Base-by-base conservation (phyloP, 2,329 filamentous ascomycete species). In the Dactylellina sp. region DNA sequence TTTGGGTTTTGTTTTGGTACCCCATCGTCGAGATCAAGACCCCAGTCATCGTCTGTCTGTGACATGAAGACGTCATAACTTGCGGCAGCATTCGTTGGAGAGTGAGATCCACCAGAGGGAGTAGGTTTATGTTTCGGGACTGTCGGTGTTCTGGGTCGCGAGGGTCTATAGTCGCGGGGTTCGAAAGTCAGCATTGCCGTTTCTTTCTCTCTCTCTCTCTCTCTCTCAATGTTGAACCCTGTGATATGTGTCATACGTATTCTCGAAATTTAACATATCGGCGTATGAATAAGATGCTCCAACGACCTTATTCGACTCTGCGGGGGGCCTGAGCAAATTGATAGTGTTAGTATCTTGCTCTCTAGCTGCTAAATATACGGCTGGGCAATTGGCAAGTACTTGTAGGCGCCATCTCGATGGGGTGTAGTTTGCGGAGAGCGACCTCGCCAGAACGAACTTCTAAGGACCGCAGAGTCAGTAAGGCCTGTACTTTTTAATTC, bases 201-300 rank as follows among this genome's bases (percentile, higher is more conserved):
- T n/a, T n/a, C n/a, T n/a, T n/a, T n/a, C n/a, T n/a, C n/a, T n/a
- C n/a, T n/a, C n/a, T n/a, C n/a, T n/a, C n/a, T n/a, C n/a, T n/a
- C n/a, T 46, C 24, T 44, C 22, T 64, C 35, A 42, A 20, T 52
- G 39, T 46, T 12, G 37, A 22, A 39, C 16, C 24, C 22, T 32
- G 52, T 14, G 25, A 40, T 40, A 28, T 53, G 18, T 25, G 25
- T n/a, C 61, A 77, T 86, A 95, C 92, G 94, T 79, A 25, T 89
- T 87, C 79, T 92, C 91, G 79, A 94, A 90, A 82, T 94, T 96
- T 78, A 97, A 85, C 80, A 97, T 92, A 82, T 98, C 93, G 25
- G 94, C 92, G 82, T 99, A 95, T 12, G 95, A 98, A 81, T 99
- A 99, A 49, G 93, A 90, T 65, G 95, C 95, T 77, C 95, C 95